Evolutionary conservation across 768 basidiomycete species (phyloP).

Genomic region (Boletales sp.): DNA sequence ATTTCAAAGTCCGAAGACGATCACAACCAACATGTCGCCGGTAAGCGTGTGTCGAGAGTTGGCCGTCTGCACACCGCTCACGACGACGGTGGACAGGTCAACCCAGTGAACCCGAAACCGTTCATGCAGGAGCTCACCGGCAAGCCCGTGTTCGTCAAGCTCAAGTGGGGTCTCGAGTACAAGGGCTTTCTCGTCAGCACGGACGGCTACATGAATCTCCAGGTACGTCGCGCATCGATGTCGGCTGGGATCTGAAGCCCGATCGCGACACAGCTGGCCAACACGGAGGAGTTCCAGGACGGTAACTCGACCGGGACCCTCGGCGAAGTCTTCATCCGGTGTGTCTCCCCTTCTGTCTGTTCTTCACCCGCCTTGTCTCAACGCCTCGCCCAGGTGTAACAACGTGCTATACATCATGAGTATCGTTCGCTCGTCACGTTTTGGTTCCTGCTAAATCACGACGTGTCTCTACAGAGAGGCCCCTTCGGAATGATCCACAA

Average conservation of each 20-base stretch:
- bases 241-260: no score
- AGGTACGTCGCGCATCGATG: conserved; percentile 45
- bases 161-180: conserved; percentile 99
- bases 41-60: not conserved
- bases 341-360: conserved; percentile 23
- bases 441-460: conserved; percentile 18
- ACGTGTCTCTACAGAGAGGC: conserved; percentile 64
- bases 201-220: conserved; percentile 99
- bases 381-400: conserved; percentile 62
- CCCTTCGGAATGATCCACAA: conserved; percentile 41
- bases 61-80: conserved; percentile 4
- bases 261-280: conserved; percentile 68
- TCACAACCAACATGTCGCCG: conserved; percentile 11
- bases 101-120: conserved; percentile 97
- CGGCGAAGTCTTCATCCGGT: conserved; percentile 99
- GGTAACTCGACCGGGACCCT: conserved; percentile 92
- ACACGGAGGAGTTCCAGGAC: conserved; percentile 97
- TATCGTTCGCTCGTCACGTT: conserved; percentile 26
- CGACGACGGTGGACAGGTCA: conserved; percentile 47
- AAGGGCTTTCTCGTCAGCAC: conserved; percentile 99
- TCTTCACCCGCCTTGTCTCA: conserved; percentile 4
- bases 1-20: conserved; percentile 40
- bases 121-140: conserved; percentile 98
- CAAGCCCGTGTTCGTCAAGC: conserved; percentile 89
- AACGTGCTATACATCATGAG: conserved; percentile 96